These are phyloP conservation scores for Toxoplasma gondii DNA, from an alignment of 169 alveolate species.

Conservation along the genomic window DNA sequence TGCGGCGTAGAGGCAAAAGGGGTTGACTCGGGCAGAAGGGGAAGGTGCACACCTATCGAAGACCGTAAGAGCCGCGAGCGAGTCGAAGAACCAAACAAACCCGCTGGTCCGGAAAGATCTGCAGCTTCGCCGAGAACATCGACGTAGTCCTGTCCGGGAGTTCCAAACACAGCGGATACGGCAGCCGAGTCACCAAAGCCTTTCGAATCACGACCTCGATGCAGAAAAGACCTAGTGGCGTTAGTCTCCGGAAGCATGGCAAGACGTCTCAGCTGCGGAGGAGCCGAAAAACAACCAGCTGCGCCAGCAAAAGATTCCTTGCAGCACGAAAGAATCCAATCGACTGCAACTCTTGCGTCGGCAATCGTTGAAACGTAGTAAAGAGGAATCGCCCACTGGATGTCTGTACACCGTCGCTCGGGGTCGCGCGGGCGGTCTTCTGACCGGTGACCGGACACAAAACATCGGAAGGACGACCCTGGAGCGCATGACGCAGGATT, in stretches of 20 bases:
- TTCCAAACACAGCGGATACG: not conserved
- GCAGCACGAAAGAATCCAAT: not conserved
- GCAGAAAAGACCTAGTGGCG: not conserved
- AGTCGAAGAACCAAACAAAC: not conserved
- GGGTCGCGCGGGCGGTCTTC: not conserved
- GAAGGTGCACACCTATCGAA: not conserved
- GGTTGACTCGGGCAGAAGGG: not conserved
- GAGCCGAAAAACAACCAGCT: not conserved
- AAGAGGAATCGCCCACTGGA: not conserved
- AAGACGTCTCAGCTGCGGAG: not conserved
- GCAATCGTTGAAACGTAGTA: not conserved
- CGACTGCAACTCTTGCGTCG: not conserved
- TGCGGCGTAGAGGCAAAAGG: not conserved
- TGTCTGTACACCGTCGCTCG: not conserved
- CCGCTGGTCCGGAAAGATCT: not conserved
- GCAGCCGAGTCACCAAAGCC: not conserved
- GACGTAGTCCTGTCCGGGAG: not conserved
- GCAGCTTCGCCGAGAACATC: not conserved
- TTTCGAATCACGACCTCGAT: not conserved
- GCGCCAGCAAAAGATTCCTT: not conserved
- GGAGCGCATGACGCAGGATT: not conserved
- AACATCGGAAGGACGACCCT: not conserved
- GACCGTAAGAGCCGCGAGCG: not conserved
- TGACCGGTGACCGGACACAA: not conserved
- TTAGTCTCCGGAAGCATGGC: not conserved